Evolutionary conservation across 108 stramenopile genomes (phyloP).

Genomic region (Nannochloropsis oceanica): DNA sequence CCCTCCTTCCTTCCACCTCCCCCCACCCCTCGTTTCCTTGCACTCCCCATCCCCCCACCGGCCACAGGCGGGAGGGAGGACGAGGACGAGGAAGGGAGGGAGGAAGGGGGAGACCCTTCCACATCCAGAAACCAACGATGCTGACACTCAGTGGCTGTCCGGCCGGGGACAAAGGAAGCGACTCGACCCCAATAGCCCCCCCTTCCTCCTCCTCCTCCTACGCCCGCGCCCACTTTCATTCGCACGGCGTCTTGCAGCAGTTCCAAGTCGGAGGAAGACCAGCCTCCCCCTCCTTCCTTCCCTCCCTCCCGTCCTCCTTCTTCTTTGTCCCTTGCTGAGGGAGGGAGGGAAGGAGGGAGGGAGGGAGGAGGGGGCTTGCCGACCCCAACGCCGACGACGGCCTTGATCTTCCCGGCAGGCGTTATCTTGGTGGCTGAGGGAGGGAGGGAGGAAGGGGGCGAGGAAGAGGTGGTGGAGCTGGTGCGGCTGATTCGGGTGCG

Average conservation of each 20-base stretch:
- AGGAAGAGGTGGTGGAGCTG: too few relatives aligned
- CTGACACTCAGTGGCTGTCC: neutral
- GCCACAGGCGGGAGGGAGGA: neutral
- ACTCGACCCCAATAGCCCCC: neutral
- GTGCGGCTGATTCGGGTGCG: too few relatives aligned
- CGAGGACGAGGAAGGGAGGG: too few relatives aligned
- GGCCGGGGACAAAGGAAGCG: neutral
- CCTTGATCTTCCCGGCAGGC: neutral
- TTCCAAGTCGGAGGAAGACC: neutral
- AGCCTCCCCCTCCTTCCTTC: neutral
- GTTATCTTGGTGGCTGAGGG: neutral
- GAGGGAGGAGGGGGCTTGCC: neutral
- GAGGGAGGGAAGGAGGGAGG: neutral
- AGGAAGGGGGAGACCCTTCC: neutral
- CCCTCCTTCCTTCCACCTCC: neutral
- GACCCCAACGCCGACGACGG: too few relatives aligned
- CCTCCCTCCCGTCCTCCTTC: neutral
- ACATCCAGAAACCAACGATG: neutral
- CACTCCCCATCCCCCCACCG: neutral
- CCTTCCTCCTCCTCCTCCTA: neutral
- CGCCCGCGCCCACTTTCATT: neutral
- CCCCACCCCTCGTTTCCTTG: neutral
- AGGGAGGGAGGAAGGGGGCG: neutral
- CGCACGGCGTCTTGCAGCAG: neutral
- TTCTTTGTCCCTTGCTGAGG: neutral